Percentiles rank a stretch among this genome's conserved stretches.
Conservation (phyloP, 768 basidiomycete genomes). For the Chalciporus sphaerocephalus region DNA sequence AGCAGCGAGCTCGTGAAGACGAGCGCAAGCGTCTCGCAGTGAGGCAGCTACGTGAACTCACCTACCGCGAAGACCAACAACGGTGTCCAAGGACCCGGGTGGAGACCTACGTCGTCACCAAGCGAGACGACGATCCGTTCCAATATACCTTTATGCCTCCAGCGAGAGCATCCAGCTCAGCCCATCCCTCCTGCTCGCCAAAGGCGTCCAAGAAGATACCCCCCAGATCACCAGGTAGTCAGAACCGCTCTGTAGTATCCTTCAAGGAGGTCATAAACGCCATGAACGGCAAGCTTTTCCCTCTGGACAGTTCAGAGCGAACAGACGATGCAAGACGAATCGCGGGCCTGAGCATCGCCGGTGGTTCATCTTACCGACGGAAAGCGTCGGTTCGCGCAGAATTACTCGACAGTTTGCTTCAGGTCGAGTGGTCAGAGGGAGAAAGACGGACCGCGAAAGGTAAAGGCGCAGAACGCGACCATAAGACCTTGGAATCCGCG, state of each 20-base stretch:
- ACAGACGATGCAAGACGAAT: conserved; percentile 30
- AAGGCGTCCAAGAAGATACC: conserved; percentile 7
- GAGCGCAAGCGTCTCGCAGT: conserved; percentile 23
- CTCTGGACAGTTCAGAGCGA: conserved; percentile 33
- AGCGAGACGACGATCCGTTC: conserved; percentile 26
- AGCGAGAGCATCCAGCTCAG: conserved; percentile 17
- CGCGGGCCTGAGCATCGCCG: conserved; percentile 21
- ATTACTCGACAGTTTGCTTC: conserved; percentile 43
- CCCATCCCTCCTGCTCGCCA: conserved; percentile 19
- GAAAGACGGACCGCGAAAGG: conserved; percentile 38
- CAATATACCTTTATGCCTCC: conserved; percentile 33
- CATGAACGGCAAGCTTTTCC: conserved; percentile 60
- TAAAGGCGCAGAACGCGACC: conserved; percentile 36
- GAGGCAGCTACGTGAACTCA: conserved; percentile 9
- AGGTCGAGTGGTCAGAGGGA: conserved; percentile 39
- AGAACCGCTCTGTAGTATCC: conserved; percentile 39
- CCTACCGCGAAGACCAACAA: conserved; percentile 6
- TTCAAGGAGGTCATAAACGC: conserved; percentile 54
- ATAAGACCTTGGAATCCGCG: conserved; percentile 10
- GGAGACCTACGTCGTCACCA: conserved; percentile 5
- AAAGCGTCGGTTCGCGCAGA: conserved; percentile 27
- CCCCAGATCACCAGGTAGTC: conserved; percentile 9
- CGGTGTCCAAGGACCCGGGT: conserved; percentile 17
- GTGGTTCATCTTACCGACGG: conserved; percentile 10
- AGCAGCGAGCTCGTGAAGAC: conserved; percentile 26